Conservation (phyloP, 1,284 basidiomycete species). For the Pascua sp. region DNA sequence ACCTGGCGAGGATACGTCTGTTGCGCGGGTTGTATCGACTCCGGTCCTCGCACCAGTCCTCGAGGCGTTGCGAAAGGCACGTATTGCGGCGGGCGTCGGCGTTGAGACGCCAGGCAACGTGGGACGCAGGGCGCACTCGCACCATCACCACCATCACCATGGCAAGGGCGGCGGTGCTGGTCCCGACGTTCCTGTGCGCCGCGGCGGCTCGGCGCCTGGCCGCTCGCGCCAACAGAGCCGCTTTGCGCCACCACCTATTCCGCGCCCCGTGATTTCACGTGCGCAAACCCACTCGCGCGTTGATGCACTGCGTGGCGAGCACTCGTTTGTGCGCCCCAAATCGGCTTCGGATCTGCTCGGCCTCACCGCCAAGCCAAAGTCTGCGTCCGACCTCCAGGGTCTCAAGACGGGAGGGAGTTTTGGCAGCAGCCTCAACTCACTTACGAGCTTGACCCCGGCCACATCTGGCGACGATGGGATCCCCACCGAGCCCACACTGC, state of each 20-base stretch:
- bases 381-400: neutral
- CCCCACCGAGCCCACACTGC: neutral
- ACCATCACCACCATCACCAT: neutral
- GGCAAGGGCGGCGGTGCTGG: neutral
- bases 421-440: neutral
- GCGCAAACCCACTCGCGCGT: slow-evolving; percentile 23
- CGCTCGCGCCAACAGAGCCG: slow-evolving; percentile 8
- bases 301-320: slow-evolving; percentile 22
- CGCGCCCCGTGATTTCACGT: slow-evolving; percentile 17
- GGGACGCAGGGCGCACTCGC: neutral
- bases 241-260: slow-evolving; percentile 31
- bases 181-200: slow-evolving; percentile 16
- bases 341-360: slow-evolving; percentile 46
- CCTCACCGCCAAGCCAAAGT: slow-evolving; percentile 10
- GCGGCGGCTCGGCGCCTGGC: slow-evolving; percentile 30
- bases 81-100: slow-evolving; percentile 2
- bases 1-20: neutral
- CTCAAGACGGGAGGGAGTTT: no score
- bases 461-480: neutral
- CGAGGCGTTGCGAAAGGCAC: slow-evolving; percentile 51
- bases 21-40: slow-evolving; percentile 54
- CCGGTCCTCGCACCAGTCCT: slow-evolving; percentile 60
- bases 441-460: neutral
- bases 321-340: slow-evolving; percentile 33
- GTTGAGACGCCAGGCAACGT: no score